A percentile compares a stretch with the other conserved stretches of the same genome.
These are phyloP conservation scores for Paraconiothyrium brasiliense DNA, from an alignment of 2,329 filamentous ascomycete genomes.

Conservation along the genomic window DNA sequence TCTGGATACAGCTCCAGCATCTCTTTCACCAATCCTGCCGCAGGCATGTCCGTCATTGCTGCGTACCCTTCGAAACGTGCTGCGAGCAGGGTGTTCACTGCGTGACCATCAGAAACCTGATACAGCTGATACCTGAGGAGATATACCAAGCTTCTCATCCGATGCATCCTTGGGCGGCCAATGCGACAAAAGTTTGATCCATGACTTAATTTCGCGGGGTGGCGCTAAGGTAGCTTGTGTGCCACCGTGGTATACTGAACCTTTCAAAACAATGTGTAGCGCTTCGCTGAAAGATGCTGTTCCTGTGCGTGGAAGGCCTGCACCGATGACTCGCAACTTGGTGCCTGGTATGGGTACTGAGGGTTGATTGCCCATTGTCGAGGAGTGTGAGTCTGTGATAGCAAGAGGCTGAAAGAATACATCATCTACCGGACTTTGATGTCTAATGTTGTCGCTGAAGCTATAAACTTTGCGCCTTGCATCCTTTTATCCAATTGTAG, in stretches of 20 bases:
- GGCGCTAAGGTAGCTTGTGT: constrained; percentile 45
- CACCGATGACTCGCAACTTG: constrained; percentile 54
- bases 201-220: constrained; percentile 16
- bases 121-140: too few relatives aligned
- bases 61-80: constrained; percentile 54
- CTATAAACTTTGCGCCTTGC: too few relatives aligned
- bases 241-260: constrained; percentile 62
- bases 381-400: not conserved
- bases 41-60: constrained; percentile 58
- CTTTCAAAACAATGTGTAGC: constrained; percentile 58
- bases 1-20: constrained; percentile 60
- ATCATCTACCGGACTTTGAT: too few relatives aligned
- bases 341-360: constrained; percentile 30
- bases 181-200: constrained; percentile 20
- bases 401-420: too few relatives aligned
- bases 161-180: constrained; percentile 18
- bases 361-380: constrained; percentile 31
- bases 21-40: constrained; percentile 55
- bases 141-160: constrained; percentile 17
- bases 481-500: too few relatives aligned
- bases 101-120: not conserved
- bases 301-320: constrained; percentile 59
- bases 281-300: constrained; percentile 62
- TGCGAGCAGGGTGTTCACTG: constrained; percentile 20
- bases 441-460: too few relatives aligned